Evolutionary conservation across 116 monocot species (phyloP).

Genomic region (Iris pallida): DNA sequence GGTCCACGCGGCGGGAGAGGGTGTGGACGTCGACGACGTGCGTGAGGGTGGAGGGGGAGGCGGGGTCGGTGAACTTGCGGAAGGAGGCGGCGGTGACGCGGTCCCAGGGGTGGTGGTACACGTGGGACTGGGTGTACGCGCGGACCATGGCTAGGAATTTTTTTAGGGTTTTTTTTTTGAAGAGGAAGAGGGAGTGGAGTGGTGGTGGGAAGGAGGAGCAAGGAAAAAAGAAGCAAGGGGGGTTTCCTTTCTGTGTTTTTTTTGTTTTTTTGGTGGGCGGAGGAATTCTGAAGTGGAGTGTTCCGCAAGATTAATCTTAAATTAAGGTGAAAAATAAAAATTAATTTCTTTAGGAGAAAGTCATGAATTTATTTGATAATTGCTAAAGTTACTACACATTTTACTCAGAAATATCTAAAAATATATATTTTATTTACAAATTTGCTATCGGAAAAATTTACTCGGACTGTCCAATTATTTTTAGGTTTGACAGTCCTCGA

Average conservation of each 20-base stretch:
- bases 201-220: not conserved
- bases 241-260: not conserved
- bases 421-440: too few relatives aligned
- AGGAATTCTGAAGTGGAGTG: too few relatives aligned
- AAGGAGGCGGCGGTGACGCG: slow-evolving; percentile 83
- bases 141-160: slow-evolving; percentile 53
- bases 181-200: not conserved
- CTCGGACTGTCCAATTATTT: too few relatives aligned
- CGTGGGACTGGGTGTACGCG: slow-evolving; percentile 85
- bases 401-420: too few relatives aligned
- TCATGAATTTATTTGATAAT: too few relatives aligned
- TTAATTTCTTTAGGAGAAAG: too few relatives aligned
- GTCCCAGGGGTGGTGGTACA: slow-evolving; percentile 86
- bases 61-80: slow-evolving; percentile 92
- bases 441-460: too few relatives aligned
- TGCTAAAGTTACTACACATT: too few relatives aligned
- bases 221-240: not conserved
- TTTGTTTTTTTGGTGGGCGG: too few relatives aligned
- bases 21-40: slow-evolving; percentile 97
- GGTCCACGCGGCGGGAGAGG: slow-evolving; percentile 60
- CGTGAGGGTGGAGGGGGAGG: slow-evolving; percentile 49
- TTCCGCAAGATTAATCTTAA: too few relatives aligned
- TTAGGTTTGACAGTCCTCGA: too few relatives aligned
- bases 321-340: too few relatives aligned
- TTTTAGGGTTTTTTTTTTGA: not conserved